Evolutionary conservation across 1,284 basidiomycete genomes (phyloP), one percentile per base, ranked within the genome.

Genomic region (Papiliotrema laurentii): DNA sequence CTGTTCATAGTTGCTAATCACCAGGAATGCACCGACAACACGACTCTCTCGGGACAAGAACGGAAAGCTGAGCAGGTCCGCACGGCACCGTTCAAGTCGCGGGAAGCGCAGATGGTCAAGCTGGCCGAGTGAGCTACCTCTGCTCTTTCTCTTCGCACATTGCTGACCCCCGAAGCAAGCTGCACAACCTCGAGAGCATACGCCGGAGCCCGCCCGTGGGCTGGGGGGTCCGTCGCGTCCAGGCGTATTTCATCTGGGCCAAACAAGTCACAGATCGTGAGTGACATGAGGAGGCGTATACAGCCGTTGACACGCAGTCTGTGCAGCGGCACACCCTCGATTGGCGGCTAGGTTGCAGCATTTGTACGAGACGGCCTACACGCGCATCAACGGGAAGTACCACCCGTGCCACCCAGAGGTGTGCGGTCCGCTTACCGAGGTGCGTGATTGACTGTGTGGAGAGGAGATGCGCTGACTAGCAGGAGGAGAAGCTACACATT

Each of bases 181-280:
- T 75, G 46, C 71, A 73, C 50, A 76, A 76, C 51, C 59, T 76
- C 22, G 67, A 69, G 43, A 69, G 68, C 7, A 69, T 75, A 35
- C 58, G 64, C 50, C 66, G 66, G 34, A 63, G 60, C 44, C 64
- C 62, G 44, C 71, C 64, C 0, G 69, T 72, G 7, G 72, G 72
- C 18, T 74, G 75, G 73, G 53, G 64, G 44, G 47, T 68, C 43
- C 53, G 61, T 41, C 48, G 73, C 31, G 51, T 75, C 21, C 72
- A 74, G 47, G 64, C 65, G 19, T 74, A 74, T 53, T 74, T 74
- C 43, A 60, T 69, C 38, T 76, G 74, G 74, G 69, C 70, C 1
- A 74, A 75, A 44, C 62, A 69, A 33, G 75, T 76, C 13, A 75
- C 75, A 2, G 69, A 74, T 53, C 53, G 66, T 67, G 45, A 55